Evolutionary conservation across 2,329 filamentous ascomycete species (phyloP).

Genomic region (Aspergillus terreus): DNA sequence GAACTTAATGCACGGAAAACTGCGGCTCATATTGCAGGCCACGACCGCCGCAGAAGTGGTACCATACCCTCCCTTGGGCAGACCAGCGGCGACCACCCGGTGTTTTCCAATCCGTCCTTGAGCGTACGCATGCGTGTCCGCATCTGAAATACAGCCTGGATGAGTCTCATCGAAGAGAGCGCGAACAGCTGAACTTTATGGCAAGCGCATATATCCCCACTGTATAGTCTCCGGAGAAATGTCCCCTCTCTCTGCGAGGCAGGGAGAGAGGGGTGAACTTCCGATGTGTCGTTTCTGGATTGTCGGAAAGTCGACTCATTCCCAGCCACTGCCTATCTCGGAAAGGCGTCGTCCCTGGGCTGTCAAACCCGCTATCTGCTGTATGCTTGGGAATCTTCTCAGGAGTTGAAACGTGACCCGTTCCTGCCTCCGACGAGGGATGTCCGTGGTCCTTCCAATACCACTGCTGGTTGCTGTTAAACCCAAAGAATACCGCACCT

Average conservation of each 20-base stretch:
- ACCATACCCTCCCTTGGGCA: slow-evolving; percentile 13
- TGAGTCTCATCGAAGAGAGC: neutral
- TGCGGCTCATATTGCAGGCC: slow-evolving; percentile 14
- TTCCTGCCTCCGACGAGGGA: too few species aligned
- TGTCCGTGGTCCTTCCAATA: too few species aligned
- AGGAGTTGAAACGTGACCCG: too few species aligned
- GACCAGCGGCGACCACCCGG: slow-evolving; percentile 6
- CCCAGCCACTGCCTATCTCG: too few species aligned
- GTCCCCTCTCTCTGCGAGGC: too few species aligned
- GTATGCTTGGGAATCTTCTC: too few species aligned
- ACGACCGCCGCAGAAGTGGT: slow-evolving; percentile 15
- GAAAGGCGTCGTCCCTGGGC: too few species aligned
- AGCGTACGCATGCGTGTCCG: neutral
- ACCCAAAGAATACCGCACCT: too few species aligned
- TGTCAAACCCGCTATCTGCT: too few species aligned
- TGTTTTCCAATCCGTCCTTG: neutral
- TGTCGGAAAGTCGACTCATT: neutral
- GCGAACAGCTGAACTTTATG: neutral
- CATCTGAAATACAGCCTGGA: too few species aligned
- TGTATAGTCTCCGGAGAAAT: neutral
- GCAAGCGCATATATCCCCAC: neutral
- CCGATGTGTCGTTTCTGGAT: neutral
- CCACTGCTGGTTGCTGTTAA: too few species aligned
- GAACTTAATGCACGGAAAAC: slow-evolving; percentile 9
- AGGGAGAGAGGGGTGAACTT: too few species aligned